These are phyloP conservation scores for Trichoderma parareesei DNA, from an alignment of 495 filamentous ascomycete species.

Conservation along the genomic window DNA sequence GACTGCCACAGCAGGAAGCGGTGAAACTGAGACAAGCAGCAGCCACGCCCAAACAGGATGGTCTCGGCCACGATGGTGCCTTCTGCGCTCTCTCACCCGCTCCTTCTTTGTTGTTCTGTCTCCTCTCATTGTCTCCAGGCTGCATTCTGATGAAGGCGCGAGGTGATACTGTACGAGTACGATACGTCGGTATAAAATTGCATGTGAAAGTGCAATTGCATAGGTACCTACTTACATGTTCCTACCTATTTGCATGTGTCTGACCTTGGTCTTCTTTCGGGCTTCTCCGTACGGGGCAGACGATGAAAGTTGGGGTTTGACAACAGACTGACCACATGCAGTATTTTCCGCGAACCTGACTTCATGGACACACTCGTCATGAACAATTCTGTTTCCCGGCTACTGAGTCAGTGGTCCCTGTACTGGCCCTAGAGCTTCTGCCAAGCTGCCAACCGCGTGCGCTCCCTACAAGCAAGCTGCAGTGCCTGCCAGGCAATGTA, in stretches of 20 bases:
- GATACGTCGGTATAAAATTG: not conserved
- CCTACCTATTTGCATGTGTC: too few relatives aligned
- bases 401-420: not conserved
- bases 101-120: not conserved
- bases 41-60: not conserved
- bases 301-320: too few relatives aligned
- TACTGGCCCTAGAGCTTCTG: not conserved
- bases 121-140: not conserved
- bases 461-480: not conserved
- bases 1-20: not conserved
- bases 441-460: conserved; percentile 3
- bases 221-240: too few relatives aligned
- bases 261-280: too few relatives aligned
- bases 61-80: not conserved
- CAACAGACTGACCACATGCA: too few relatives aligned
- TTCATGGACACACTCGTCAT: too few relatives aligned
- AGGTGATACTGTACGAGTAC: too few relatives aligned
- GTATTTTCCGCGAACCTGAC: too few relatives aligned
- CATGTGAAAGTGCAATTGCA: not conserved
- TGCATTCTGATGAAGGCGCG: too few relatives aligned
- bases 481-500: not conserved
- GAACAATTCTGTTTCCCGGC: too few relatives aligned
- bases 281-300: too few relatives aligned
- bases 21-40: conserved; percentile 3
- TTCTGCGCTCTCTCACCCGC: not conserved